Evolutionary conservation across 2,329 filamentous ascomycete species (phyloP), one percentile per base, ranked within the genome.

Genomic region (Mycosphaerella sp.): DNA sequence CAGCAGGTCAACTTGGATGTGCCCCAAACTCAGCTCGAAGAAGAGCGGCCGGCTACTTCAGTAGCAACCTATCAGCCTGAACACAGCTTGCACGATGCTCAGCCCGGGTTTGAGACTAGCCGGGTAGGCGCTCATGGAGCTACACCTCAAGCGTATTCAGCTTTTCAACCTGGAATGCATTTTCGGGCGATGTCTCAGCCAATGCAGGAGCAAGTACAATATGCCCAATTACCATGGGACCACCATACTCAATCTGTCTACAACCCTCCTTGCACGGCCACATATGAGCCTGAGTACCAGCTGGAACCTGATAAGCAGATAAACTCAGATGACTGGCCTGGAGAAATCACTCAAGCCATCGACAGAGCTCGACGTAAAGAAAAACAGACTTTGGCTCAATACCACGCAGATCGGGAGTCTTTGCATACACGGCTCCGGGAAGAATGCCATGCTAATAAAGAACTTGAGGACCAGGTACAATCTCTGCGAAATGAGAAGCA

Each of bases 401-500:
- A 48, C 34, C 21, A 51, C 14, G 43, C 48, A 7, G 53, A 55
- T 7, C 48, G 44, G 5, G 38, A 41, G 17, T 17, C 31, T 14
- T 42, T 56, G 9, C 21, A 45, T 14, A 32, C 29, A 14, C 34
- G 55, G 38, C 42, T 59, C 2, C 40, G 44, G 12, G 42, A 57
- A 11, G 23, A 29, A 11, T 17, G 34, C 3, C 11, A 46, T 26
- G 23, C 41, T 6, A 48, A 50, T 26, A 40, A 53, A 12, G 39
- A 29, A n/a, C 21, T 54, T 12, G 31, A 54, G 41, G 23, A 42
- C 14, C 50, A 48, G 26, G 23, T 50, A 10, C 29, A 48, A 29
- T 31, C 26, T 21, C 14, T 58, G 2, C 50, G 58, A 31, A 48
- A 54, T 12, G 53, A 64, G 53, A 61, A 56, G 2, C 29, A 47